Percentiles rank a stretch among this genome's conserved stretches.
phyloP scores from a whole-genome alignment of 2,329 filamentous ascomycete genomes.

The Colletotrichum lini region DNA sequence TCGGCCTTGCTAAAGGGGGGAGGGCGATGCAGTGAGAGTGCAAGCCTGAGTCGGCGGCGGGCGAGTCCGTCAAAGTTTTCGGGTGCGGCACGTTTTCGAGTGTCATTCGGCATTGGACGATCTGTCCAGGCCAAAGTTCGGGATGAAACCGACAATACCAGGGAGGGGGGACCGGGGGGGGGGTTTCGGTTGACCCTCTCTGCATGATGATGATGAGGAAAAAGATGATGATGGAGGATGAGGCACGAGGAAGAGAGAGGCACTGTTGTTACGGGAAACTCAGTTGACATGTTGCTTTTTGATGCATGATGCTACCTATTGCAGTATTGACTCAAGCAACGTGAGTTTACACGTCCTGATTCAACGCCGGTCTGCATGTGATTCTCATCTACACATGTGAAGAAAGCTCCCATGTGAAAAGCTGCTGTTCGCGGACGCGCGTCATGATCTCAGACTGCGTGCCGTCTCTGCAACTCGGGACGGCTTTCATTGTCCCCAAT shows the following conservation, averaged over 20 bases:
- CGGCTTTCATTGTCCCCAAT: not conserved
- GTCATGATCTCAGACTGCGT: not conserved
- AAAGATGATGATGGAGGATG: no score
- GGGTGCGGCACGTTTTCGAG: not conserved
- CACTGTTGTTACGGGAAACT: not conserved
- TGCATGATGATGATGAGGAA: no score
- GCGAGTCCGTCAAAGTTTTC: not conserved
- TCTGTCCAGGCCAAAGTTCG: conserved; percentile 8
- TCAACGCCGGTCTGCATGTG: not conserved
- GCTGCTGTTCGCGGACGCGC: not conserved
- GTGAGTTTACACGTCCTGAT: not conserved
- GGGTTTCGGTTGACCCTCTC: not conserved
- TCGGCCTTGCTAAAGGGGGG: not conserved
- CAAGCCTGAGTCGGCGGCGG: not conserved
- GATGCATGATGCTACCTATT: not conserved
- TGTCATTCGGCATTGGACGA: conserved; percentile 19
- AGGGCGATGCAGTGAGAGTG: not conserved
- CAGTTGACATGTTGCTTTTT: not conserved
- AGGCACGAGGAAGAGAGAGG: no score
- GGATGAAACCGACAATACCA: not conserved
- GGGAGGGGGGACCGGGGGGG: not conserved
- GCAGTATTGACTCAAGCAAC: not conserved
- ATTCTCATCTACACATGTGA: not conserved
- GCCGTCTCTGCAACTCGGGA: not conserved
- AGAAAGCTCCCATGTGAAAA: not conserved